Base-by-base conservation (phyloP, 805 yeast species). In the Yamadazyma laniorum region DNA sequence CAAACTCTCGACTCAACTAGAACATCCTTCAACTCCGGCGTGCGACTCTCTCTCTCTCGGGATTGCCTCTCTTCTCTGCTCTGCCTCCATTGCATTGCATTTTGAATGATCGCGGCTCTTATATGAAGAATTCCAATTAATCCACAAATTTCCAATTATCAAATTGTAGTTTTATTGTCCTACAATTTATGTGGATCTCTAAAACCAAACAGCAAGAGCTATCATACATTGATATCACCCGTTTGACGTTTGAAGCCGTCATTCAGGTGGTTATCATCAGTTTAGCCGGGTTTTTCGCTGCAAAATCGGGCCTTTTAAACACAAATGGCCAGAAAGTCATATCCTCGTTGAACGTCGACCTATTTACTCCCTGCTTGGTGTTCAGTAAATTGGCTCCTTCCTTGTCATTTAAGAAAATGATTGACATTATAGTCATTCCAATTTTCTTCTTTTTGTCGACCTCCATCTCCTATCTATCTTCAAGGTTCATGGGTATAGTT, bases 291-390 rank as follows among this genome's bases (percentile, higher is more conserved):
- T 90, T 81, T 56, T 68, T 85, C 65, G 87, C 95, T 25, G 93
- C 96, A 6, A 74, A 77, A 45, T 56, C 77, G 8, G 89, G 91
- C 2, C 61, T 86, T 28, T 71, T 93, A 31, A 77, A 76, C 37
- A 75, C 84, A 40, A 65, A 71, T 29, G 87, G 84, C n/a, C 95
- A 89, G 51, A 87, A 85, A 56, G 72, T 77, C 29, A 73, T 91
- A 15, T 81, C 93, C 4, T 67, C 74, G 40, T 70, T 91, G 37
- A 91, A 91, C 55, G 97, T 93, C 25, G 91, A 87, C 62, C 66
- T 91, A 36, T 91, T 93, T 69, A 93, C 98, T 15, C 98, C 99
- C 6, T 90, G 96, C 50, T 77, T 91, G 70, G 89, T 91, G 51
- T 93, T 91, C 62, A 75, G 87, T 48, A 93, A 93, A 59, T 68